Conservation (phyloP, 306 rosid species). For the Rubus parviflorus region DNA sequence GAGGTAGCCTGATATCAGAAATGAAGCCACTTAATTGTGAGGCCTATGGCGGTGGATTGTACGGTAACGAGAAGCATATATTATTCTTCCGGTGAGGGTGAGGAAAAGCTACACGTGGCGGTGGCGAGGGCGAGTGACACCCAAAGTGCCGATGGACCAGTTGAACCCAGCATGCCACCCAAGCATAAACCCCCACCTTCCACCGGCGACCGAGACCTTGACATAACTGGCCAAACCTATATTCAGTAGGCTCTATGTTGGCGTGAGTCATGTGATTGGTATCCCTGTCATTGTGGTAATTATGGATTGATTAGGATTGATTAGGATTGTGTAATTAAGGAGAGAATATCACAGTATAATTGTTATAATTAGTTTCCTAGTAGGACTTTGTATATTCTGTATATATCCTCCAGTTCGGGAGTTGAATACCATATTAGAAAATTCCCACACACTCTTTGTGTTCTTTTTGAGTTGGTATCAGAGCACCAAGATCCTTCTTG, state of each 20-base stretch:
- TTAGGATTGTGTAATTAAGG: too few relatives aligned
- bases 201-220: constrained; percentile 60
- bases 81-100: neutral
- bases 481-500: too few relatives aligned
- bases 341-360: too few relatives aligned
- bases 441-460: too few relatives aligned
- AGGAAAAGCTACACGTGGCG: constrained; percentile 28
- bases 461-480: too few relatives aligned
- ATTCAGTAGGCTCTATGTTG: constrained; percentile 42
- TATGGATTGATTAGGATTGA: too few relatives aligned
- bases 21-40: constrained; percentile 57
- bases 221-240: constrained; percentile 70
- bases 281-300: too few relatives aligned
- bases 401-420: too few relatives aligned
- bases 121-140: constrained; percentile 44
- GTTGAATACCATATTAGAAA: too few relatives aligned
- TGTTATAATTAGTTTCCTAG: too few relatives aligned
- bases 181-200: constrained; percentile 53
- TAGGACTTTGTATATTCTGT: too few relatives aligned
- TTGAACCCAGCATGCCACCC: constrained; percentile 33
- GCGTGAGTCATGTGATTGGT: too few relatives aligned
- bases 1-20: constrained; percentile 32
- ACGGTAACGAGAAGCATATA: constrained; percentile 46
- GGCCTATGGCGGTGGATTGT: constrained; percentile 80
- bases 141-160: constrained; percentile 71